phyloP scores from a whole-genome alignment of 2,329 filamentous ascomycete species.

The Epichloe gansuensis region DNA sequence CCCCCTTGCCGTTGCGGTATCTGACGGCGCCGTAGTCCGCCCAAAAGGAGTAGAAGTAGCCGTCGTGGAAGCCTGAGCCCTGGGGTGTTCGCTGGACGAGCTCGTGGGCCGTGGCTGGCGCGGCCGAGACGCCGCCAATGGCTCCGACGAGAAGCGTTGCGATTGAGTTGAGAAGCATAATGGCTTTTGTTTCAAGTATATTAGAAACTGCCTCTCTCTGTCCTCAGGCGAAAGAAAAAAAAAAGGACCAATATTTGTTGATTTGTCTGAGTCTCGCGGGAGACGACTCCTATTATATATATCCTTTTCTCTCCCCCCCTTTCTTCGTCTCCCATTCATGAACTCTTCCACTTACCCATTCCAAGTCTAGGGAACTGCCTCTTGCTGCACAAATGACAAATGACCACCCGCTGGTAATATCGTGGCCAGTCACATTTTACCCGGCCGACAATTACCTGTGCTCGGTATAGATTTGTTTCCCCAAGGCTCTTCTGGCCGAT shows the following conservation, averaged over 20 bases:
- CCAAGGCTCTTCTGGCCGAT: too few relatives aligned
- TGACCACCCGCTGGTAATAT: not conserved
- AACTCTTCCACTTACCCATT: not conserved
- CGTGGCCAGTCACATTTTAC: not conserved
- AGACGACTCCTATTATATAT: not conserved
- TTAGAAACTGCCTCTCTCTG: not conserved
- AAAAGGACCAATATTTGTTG: not conserved
- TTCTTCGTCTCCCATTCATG: not conserved
- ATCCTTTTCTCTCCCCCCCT: not conserved
- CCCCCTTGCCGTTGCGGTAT: not conserved
- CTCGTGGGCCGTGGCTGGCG: not conserved
- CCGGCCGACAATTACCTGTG: not conserved
- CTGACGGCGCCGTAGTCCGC: not conserved
- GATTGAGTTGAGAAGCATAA: not conserved
- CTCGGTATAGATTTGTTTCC: too few relatives aligned
- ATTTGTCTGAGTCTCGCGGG: too few relatives aligned
- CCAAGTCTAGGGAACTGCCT: too few relatives aligned
- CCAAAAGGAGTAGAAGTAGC: conserved; percentile 1
- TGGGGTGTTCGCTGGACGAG: not conserved
- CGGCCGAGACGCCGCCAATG: not conserved
- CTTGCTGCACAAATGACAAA: too few relatives aligned
- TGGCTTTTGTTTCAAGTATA: not conserved
- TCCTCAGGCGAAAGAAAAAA: not conserved
- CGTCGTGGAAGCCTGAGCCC: not conserved
- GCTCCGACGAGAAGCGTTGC: not conserved